Conservation (phyloP, 345 rosid genomes). For the Brassica nigra region DNA sequence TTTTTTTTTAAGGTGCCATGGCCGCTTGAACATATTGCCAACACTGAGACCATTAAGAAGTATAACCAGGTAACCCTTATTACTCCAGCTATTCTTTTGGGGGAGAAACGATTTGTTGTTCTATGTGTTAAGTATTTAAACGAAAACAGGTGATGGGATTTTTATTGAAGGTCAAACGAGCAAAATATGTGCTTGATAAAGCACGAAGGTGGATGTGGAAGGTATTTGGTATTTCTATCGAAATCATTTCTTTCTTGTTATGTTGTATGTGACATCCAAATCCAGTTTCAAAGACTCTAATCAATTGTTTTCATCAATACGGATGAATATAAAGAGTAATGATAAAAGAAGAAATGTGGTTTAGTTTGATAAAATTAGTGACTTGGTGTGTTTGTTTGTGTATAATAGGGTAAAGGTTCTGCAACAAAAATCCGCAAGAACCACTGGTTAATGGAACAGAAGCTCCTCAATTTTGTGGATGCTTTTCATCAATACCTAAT, state of each 20-base stretch:
- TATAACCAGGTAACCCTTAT: constrained; percentile 78
- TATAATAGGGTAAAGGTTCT: constrained; percentile 68
- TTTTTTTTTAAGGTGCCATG: constrained; percentile 72
- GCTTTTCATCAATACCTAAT: constrained; percentile 98
- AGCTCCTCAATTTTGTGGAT: constrained; percentile 96
- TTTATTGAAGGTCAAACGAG: constrained; percentile 94
- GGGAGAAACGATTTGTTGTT: not conserved
- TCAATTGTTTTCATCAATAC: constrained; percentile 2
- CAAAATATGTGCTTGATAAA: constrained; percentile 92
- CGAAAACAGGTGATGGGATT: constrained; percentile 85
- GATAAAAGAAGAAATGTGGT: constrained; percentile 1
- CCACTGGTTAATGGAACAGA: constrained; percentile 96
- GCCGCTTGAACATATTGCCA: constrained; percentile 97
- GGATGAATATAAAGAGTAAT: not conserved
- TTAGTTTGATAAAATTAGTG: constrained; percentile 11
- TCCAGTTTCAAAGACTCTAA: constrained; percentile 11
- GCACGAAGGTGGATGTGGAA: constrained; percentile 99
- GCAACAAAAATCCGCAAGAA: constrained; percentile 58
- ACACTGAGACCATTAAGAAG: constrained; percentile 79
- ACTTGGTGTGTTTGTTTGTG: constrained; percentile 6
- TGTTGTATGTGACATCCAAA: constrained; percentile 13
- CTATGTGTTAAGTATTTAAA: constrained; percentile 29
- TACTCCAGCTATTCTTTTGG: constrained; percentile 29
- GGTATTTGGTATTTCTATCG: constrained; percentile 46
- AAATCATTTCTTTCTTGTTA: constrained; percentile 2